Evolutionary conservation across 2,329 filamentous ascomycete species (phyloP), one percentile per base, ranked within the genome.

Genomic region (Hysterium pulicare): DNA sequence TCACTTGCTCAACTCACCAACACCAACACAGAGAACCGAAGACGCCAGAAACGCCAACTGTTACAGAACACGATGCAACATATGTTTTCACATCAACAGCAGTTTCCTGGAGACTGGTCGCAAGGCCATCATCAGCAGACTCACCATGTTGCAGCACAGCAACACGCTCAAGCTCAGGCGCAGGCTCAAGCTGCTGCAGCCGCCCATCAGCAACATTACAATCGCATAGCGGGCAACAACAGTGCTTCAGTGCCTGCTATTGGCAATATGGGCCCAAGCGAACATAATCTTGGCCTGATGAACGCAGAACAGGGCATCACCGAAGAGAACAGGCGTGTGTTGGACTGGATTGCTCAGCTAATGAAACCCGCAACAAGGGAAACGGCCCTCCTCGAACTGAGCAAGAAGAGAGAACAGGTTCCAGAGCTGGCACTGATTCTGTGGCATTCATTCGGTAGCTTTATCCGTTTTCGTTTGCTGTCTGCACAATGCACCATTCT

Each of bases 361-460:
- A 78, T 97, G 62, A 91, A 90, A 66, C 87, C 90, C 51, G 83
- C 79, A 57, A 90, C 90, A 21, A 81, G 93, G 49, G 93, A 97
- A 73, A 84, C 88, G 4, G 93, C 93, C 38, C 77, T 98, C 41
- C 78, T 98, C 61, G 93, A 98, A 69, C 78, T 98, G 39, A 97
- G 91, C 73, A 98, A 98, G 77, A 98, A 98, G 79, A 78, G 93
- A 44, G 93, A 98, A 71, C 93, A 97, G 70, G 93, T 98, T 13
- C 91, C 93, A 0, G 93, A 98, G 72, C 76, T 98, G 46, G 93
- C 93, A 35, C 75, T 98, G 58, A 95, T 98, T 48, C 76, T 98
- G 48, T 98, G 93, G 93, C 93, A 98, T 69, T 97, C 91, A 3
- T 97, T 96, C 62, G 93, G 91, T 95, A 80, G 51, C 82, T 69